These are phyloP conservation scores for Porcisia hertigi DNA, from an alignment of 208 protist species.

Conservation along the genomic window DNA sequence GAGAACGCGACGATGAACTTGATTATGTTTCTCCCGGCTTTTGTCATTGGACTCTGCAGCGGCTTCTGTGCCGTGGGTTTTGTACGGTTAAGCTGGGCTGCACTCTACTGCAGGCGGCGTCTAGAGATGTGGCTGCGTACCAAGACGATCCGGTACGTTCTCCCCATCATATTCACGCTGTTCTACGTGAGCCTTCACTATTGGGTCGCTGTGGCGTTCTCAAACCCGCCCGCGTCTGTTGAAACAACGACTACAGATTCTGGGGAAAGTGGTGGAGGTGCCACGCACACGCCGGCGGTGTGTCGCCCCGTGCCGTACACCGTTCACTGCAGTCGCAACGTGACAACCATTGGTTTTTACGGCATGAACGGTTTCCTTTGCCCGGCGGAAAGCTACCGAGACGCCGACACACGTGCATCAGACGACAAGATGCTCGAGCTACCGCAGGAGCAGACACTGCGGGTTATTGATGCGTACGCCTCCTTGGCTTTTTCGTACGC, in stretches of 20 bases:
- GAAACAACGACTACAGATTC: not conserved
- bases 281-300: conserved; percentile 7
- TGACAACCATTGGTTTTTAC: conserved; percentile 53
- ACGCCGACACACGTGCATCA: not conserved
- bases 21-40: conserved; percentile 41
- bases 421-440: conserved; percentile 1
- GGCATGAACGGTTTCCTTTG: conserved; percentile 59
- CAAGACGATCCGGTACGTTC: conserved; percentile 41
- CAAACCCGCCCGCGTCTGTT: not conserved
- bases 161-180: conserved; percentile 45
- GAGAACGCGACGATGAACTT: conserved; percentile 50
- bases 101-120: conserved; percentile 40
- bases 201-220: conserved; percentile 34
- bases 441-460: conserved; percentile 27
- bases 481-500: conserved; percentile 58
- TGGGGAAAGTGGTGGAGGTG: not conserved
- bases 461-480: conserved; percentile 50
- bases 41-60: conserved; percentile 41
- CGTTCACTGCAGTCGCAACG: conserved; percentile 36
- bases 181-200: conserved; percentile 49
- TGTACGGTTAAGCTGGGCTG: conserved; percentile 43
- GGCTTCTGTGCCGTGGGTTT: conserved; percentile 41
- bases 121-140: conserved; percentile 35
- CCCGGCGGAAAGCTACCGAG: conserved; percentile 14
- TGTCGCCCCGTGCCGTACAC: conserved; percentile 39